Evolutionary conservation across 2,329 filamentous ascomycete genomes (phyloP).

Genomic region (Fusarium verticillioides): DNA sequence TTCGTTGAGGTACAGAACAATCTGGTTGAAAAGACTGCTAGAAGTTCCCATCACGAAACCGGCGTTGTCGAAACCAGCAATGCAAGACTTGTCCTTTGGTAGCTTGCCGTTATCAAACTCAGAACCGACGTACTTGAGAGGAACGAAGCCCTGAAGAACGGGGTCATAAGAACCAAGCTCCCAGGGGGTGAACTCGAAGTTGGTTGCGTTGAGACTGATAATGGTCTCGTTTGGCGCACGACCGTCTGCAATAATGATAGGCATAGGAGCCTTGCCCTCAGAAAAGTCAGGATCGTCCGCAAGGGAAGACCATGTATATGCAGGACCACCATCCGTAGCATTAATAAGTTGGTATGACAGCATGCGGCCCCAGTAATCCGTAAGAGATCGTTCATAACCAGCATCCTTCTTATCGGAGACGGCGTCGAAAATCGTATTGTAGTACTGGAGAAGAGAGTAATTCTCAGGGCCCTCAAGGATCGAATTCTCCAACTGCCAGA

Average conservation of each 20-base stretch:
- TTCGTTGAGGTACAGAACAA: slow-evolving; percentile 73
- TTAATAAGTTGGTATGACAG: slow-evolving; percentile 89
- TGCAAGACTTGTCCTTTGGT: slow-evolving; percentile 57
- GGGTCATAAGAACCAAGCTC: slow-evolving; percentile 74
- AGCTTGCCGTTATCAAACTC: slow-evolving; percentile 63
- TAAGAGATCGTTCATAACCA: slow-evolving; percentile 71
- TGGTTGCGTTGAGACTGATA: slow-evolving; percentile 65
- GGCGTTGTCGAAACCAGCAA: slow-evolving; percentile 78
- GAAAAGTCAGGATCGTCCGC: slow-evolving; percentile 57
- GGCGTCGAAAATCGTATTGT: slow-evolving; percentile 50
- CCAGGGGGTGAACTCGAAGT: slow-evolving; percentile 73
- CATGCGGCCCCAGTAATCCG: slow-evolving; percentile 90
- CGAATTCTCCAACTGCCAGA: slow-evolving; percentile 57
- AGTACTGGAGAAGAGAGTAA: slow-evolving; percentile 54
- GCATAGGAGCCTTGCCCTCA: slow-evolving; percentile 57
- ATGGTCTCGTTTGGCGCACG: slow-evolving; percentile 57
- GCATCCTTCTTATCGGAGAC: slow-evolving; percentile 53
- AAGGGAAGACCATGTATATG: slow-evolving; percentile 83
- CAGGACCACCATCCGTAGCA: slow-evolving; percentile 76
- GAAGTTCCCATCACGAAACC: slow-evolving; percentile 87
- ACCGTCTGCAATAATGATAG: slow-evolving; percentile 61
- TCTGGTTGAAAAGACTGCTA: slow-evolving; percentile 81
- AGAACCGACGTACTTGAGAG: slow-evolving; percentile 69
- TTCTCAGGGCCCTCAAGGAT: slow-evolving; percentile 55
- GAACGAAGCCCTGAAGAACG: slow-evolving; percentile 68